Base-by-base conservation (phyloP, 1,284 basidiomycete genomes). In the Termitomyces sp. region DNA sequence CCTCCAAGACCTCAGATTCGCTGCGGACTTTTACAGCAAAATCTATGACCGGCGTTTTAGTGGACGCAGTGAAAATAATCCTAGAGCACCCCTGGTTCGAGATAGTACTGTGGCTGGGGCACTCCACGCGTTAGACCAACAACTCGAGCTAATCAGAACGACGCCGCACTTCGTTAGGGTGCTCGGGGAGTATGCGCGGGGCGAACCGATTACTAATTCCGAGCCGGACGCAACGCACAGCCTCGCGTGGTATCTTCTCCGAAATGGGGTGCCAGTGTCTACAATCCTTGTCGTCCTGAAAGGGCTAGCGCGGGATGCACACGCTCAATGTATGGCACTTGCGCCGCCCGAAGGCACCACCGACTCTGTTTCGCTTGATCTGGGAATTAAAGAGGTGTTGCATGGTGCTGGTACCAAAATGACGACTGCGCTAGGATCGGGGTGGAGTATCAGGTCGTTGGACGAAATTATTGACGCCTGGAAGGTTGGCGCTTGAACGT, bases 31-130 rank as follows among this genome's bases (percentile, higher is more conserved):
- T 64, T 91, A 91, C 61, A 74, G 74, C 61, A 84, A 80, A 58
- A 75, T 88, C 1, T 89, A 80, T 64, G 84, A 88, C 16, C 73
- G 83, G 38, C 75, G 81, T 26, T 88, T 88, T 67, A 84, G 83
- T 57, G 85, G 86, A 2, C 72, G 76, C 18, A 53, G 73, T 6
- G 85, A 87, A 59, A 81, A 81, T 60, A 84, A 83, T 55, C 66
- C 73, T 1, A 75, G 88, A 5, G 76, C 83, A 0, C 75, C 86
- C 0, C 74, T 91, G 21, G 72, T 91, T 31, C 75, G 88, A 13
- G 83, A 86, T 62, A 82, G 77, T 46, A 84, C 87, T 0, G 74
- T 88, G 2, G 78, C 79, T 1, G 84, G 82, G 0, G 79, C 80
- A 0, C 61, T 88, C 8, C 75, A 83, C 61, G 79, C 74, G 1